These are phyloP conservation scores for Chytriomyces sp. DNA, from an alignment of 192 early-diverging fungal genomes.

Conservation along the genomic window DNA sequence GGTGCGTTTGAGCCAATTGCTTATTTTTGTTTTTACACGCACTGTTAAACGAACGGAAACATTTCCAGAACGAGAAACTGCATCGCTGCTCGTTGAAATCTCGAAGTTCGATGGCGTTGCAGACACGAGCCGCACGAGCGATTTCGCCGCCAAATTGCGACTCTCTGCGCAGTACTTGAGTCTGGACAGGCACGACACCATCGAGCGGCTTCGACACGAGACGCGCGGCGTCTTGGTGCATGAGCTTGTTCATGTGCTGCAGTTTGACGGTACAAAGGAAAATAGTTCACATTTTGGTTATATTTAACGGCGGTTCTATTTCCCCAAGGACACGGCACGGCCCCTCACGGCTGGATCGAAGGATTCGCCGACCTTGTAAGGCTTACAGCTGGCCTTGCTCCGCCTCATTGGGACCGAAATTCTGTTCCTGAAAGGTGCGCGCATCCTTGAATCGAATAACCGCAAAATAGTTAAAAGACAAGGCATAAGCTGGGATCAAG, in stretches of 20 bases:
- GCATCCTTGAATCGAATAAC: no score
- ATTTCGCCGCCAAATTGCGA: background rate
- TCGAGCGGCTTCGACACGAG: background rate
- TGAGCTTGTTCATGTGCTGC: conserved; percentile 27
- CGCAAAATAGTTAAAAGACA: background rate
- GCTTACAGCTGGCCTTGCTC: conserved; percentile 33
- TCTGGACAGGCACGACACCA: background rate
- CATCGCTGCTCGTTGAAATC: background rate
- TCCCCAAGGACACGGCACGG: no score
- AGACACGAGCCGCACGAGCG: conserved; percentile 6
- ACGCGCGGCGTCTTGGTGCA: conserved; percentile 12
- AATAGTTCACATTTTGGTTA: no score
- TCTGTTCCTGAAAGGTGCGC: no score
- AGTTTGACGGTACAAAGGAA: conserved; percentile 3
- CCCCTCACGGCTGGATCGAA: conserved; percentile 45
- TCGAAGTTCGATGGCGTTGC: conserved; percentile 18
- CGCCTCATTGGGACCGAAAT: conserved; percentile 44
- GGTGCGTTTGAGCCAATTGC: no score
- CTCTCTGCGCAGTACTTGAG: conserved; percentile 17
- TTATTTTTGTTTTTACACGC: no score
- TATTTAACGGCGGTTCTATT: no score
- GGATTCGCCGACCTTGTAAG: conserved; percentile 56
- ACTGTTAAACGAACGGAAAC: no score
- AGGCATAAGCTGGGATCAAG: conserved; percentile 37
- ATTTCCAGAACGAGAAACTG: no score